Evolutionary conservation across 768 basidiomycete genomes (phyloP).

Genomic region (Calocera cornea): DNA sequence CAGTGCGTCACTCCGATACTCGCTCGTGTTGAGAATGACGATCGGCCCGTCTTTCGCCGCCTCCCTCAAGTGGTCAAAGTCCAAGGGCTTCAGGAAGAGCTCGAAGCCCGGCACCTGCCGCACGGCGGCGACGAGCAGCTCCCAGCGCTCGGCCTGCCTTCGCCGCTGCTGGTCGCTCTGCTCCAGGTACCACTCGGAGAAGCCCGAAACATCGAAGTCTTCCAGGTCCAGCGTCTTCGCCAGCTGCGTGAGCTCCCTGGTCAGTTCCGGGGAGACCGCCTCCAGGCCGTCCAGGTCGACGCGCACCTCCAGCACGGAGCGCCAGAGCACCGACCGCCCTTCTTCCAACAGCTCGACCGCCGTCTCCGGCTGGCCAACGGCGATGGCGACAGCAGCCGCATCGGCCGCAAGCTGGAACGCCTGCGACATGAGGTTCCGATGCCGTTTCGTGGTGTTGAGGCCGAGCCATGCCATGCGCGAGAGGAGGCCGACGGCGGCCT

Average conservation of each 20-base stretch:
- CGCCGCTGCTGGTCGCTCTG: constrained; percentile 15
- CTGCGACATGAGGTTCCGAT: constrained; percentile 13
- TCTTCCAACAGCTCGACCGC: constrained; percentile 25
- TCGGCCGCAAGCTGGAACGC: constrained; percentile 18
- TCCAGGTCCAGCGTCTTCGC: constrained; percentile 11
- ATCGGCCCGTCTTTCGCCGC: constrained; percentile 17
- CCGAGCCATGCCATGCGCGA: constrained; percentile 15
- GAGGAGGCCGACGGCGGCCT: constrained; percentile 19
- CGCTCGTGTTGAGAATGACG: constrained; percentile 14
- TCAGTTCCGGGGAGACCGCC: constrained; percentile 15
- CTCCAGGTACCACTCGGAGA: constrained; percentile 8
- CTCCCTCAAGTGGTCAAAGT: constrained; percentile 8
- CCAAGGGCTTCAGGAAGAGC: constrained; percentile 14
- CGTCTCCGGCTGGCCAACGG: constrained; percentile 15
- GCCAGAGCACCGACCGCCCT: constrained; percentile 27
- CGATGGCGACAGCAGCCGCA: constrained; percentile 21
- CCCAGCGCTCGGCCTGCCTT: constrained; percentile 17
- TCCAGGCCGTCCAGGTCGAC: constrained; percentile 14
- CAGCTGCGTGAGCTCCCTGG: constrained; percentile 6
- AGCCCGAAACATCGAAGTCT: background rate
- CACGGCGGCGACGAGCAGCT: constrained; percentile 12
- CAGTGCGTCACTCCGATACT: constrained; percentile 13
- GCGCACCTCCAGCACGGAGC: constrained; percentile 18
- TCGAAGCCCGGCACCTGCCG: constrained; percentile 13
- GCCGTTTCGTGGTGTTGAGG: constrained; percentile 14